Base-by-base conservation (phyloP, 2,329 filamentous ascomycete genomes). In the Sporothrix pseudoabietina region DNA sequence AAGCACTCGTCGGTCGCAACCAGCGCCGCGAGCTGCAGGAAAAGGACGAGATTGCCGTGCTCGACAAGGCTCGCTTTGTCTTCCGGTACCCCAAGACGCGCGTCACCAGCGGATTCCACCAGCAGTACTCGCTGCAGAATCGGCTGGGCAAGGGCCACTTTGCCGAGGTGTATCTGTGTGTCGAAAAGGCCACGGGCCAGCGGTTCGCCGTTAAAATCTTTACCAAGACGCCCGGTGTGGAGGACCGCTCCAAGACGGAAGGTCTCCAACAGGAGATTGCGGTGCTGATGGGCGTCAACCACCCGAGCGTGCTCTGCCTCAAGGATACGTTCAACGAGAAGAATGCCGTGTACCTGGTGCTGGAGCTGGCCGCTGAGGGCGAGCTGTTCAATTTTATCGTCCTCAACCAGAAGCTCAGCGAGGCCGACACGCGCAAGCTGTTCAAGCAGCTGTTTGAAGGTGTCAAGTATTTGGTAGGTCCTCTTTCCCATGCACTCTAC, bases 381-480 rank as follows among this genome's bases (percentile, higher is more conserved):
- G 97, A 99, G 82, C 85, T 99, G 16, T 99, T 99, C 86, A 97
- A 98, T 80, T 91, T 90, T 83, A 98, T 99, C 75, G 92, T 98
- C 35, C 90, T 91, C 86, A 95, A 97, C 82, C 88, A 94, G 79
- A 98, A 97, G 81, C 85, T 99, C 75, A 90, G 88, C 1, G 96
- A 99, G 81, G 85, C 87, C 4, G 94, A 98, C 80, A 88, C 94
- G 2, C 90, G 95, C 54, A 95, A 93, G 81, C 86, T 99, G 30
- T 98, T 98, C 80, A 86, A 90, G 39, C 96, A 99, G 81, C 83
- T 99, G 35, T 97, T 99, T 81, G 91, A 97, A 76, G 96, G 94
- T 30, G 87, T 98, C 76, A 98, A 98, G 81, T 98, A 99, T 81
- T 80, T 99, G 84, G 95, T 98, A 86, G 82, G 90, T 82, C n/a